Evolutionary conservation across 352 stramenopile species (phyloP).

Genomic region (Globisporangium spiculum): DNA sequence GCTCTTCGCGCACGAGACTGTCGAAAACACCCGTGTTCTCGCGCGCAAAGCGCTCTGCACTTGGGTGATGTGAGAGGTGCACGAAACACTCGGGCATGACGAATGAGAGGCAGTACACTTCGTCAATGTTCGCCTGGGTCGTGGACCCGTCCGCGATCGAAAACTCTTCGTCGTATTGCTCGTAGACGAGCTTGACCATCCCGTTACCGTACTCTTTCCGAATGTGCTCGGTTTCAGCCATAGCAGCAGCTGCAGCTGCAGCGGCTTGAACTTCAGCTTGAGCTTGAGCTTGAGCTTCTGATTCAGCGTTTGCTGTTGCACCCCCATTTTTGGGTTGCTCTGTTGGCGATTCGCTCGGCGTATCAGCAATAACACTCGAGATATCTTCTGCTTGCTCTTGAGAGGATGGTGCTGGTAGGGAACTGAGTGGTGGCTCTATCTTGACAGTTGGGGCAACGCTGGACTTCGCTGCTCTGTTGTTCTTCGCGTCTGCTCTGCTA

Average conservation of each 20-base stretch:
- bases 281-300: not conserved
- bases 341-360: not conserved
- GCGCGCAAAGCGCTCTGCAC: constrained; percentile 47
- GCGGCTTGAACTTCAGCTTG: not conserved
- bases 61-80: constrained; percentile 54
- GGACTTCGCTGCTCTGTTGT: constrained; percentile 1
- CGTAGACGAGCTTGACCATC: constrained; percentile 78
- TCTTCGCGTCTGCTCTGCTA: constrained; percentile 3
- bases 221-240: constrained; percentile 24
- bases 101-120: constrained; percentile 86
- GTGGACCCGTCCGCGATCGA: constrained; percentile 72
- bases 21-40: constrained; percentile 52
- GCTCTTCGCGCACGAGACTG: constrained; percentile 65
- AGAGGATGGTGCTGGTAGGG: not conserved
- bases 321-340: not conserved
- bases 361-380: not conserved
- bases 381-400: not conserved
- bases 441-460: not conserved
- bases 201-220: constrained; percentile 56
- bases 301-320: not conserved
- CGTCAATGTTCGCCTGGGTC: constrained; percentile 72
- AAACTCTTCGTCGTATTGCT: constrained; percentile 88
- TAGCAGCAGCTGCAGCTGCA: not conserved
- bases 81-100: constrained; percentile 87
- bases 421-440: not conserved